Evolutionary conservation across 176 grass and related monocot genomes (phyloP).

Genomic region (Tillandsia fasciculata): DNA sequence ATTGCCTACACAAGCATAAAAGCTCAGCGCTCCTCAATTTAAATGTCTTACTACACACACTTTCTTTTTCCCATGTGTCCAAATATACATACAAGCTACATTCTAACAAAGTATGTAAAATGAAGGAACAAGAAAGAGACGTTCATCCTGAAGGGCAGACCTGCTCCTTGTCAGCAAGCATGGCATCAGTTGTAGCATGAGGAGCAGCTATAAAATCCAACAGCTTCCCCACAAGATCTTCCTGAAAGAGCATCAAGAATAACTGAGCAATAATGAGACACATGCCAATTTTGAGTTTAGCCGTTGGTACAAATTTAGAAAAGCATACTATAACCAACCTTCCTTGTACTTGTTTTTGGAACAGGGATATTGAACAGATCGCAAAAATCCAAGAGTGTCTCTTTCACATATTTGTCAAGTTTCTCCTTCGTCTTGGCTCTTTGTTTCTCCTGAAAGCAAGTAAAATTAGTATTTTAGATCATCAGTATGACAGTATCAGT

Average conservation of each 20-base stretch:
- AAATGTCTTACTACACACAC: no score
- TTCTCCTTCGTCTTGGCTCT: constrained; percentile 94
- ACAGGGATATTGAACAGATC: constrained; percentile 70
- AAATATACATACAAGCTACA: no score
- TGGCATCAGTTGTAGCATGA: constrained; percentile 37
- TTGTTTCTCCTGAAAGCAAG: constrained; percentile 78
- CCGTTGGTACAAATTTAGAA: no score
- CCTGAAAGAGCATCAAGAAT: constrained; percentile 50
- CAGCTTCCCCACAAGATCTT: constrained; percentile 74
- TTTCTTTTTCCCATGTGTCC: no score
- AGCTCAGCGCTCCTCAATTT: no score
- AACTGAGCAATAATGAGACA: not conserved
- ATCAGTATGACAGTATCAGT: constrained; percentile 9
- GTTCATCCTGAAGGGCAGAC: not conserved
- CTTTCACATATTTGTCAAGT: constrained; percentile 94
- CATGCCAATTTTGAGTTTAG: no score
- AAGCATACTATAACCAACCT: constrained; percentile 43
- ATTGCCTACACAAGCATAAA: no score
- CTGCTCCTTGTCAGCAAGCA: constrained; percentile 37
- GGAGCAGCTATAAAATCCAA: constrained; percentile 95
- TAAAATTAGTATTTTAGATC: constrained; percentile 15
- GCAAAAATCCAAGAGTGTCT: constrained; percentile 66
- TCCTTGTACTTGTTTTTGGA: constrained; percentile 62
- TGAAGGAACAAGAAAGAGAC: not conserved
- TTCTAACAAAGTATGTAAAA: not conserved